Conservation (phyloP, 2,329 filamentous ascomycete species). For the Alternaria conjuncta region DNA sequence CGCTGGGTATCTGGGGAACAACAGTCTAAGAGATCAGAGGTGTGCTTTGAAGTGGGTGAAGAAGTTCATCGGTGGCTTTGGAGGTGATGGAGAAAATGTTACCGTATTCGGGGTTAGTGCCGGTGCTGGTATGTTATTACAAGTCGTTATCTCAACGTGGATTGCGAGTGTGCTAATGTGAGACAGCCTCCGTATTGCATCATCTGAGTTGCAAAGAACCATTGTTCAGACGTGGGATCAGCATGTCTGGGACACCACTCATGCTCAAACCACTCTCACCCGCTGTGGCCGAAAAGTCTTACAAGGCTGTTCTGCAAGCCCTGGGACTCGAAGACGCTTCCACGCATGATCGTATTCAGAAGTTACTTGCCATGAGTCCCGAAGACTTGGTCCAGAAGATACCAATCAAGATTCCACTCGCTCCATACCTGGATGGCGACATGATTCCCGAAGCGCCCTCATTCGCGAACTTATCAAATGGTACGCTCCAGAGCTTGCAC, state of each 20-base stretch:
- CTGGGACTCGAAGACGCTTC: constrained; percentile 46
- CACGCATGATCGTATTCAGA: constrained; percentile 47
- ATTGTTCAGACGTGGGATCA: constrained; percentile 29
- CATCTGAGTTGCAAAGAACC: constrained; percentile 27
- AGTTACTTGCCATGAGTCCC: constrained; percentile 46
- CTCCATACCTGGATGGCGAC: constrained; percentile 53
- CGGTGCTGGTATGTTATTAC: constrained; percentile 48
- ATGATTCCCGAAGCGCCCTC: constrained; percentile 37
- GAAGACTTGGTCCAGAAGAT: constrained; percentile 49
- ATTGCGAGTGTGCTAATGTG: constrained; percentile 1
- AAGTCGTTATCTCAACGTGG: neutral
- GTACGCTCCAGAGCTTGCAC: neutral
- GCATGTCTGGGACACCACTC: constrained; percentile 42
- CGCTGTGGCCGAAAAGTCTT: constrained; percentile 49
- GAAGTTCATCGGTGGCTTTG: constrained; percentile 41
- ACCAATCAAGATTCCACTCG: constrained; percentile 42
- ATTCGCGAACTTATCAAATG: constrained; percentile 11
- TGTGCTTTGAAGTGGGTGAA: constrained; percentile 46
- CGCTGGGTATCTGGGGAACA: constrained; percentile 43
- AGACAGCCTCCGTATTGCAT: constrained; percentile 20
- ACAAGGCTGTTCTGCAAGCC: constrained; percentile 46
- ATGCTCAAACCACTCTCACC: constrained; percentile 48
- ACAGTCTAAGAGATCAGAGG: constrained; percentile 38
- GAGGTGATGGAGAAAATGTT: constrained; percentile 42
- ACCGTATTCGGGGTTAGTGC: constrained; percentile 54